Evolutionary conservation across 345 rosid species (phyloP).

Genomic region (Aquilaria sinensis): DNA sequence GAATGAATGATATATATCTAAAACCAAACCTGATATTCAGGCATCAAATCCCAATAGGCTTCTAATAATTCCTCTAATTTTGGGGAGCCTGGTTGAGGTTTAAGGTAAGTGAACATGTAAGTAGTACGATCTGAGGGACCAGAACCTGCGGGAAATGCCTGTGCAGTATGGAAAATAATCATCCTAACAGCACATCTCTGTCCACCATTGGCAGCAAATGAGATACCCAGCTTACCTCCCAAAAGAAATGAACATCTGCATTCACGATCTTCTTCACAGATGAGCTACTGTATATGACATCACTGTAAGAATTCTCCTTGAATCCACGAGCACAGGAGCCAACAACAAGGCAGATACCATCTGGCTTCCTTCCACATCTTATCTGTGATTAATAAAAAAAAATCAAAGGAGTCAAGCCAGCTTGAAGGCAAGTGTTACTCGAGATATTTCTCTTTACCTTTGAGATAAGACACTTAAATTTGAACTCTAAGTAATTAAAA

Average conservation of each 20-base stretch:
- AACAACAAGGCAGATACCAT: constrained; percentile 96
- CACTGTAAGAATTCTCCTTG: constrained; percentile 60
- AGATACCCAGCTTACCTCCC: constrained; percentile 65
- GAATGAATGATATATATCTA: constrained; percentile 3
- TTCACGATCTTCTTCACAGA: constrained; percentile 56
- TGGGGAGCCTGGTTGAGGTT: constrained; percentile 73
- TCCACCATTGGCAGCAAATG: not conserved
- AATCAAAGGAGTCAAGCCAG: constrained; percentile 1
- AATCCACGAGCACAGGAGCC: constrained; percentile 95
- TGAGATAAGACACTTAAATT: too few species aligned
- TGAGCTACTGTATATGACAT: constrained; percentile 83
- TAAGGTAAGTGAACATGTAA: constrained; percentile 90
- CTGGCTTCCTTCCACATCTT: constrained; percentile 76
- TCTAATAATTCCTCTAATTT: constrained; percentile 80
- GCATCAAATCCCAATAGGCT: constrained; percentile 89
- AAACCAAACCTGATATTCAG: constrained; percentile 68
- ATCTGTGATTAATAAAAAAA: constrained; percentile 40
- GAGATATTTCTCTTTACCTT: too few species aligned
- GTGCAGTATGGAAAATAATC: constrained; percentile 17
- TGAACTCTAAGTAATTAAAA: too few species aligned
- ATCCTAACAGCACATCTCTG: not conserved
- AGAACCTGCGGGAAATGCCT: constrained; percentile 99
- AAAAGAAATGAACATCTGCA: constrained; percentile 72
- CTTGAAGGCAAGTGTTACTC: not conserved
- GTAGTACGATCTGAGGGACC: constrained; percentile 89